Base-by-base conservation (phyloP, 352 stramenopile species). In the Globisporangium echinulatum region DNA sequence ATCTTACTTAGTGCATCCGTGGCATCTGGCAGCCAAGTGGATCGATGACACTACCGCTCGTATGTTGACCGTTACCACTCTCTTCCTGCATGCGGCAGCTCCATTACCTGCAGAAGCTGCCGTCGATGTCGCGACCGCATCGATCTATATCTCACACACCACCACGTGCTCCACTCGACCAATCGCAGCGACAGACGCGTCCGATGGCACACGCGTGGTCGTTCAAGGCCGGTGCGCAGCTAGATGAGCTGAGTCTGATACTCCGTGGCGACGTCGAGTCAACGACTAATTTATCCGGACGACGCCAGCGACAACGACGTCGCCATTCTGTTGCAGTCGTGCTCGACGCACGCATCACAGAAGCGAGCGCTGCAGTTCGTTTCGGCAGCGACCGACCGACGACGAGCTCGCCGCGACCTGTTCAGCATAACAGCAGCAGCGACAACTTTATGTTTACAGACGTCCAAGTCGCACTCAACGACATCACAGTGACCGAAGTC, bases 321-420 rank as follows among this genome's bases (percentile, higher is more conserved):
- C 43, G n/a, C 43, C 15, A 11, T 39, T 39, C 46, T 9, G 38
- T 62, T 42, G n/a, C 42, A 37, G 33, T 58, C 37, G 52, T 56
- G 4, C 46, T 69, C 11, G 1, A 50, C 9, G 36, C 51, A 7
- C 19, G 46, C 3, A 14, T 69, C 10, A 60, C 46, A 15, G 68
- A 76, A 36, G 33, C 68, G 52, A 68, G 58, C 39, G 54, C 68
- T 52, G 74, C 72, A 53, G 58, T 68, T 64, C 66, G 76, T 39
- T 46, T 77, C 5, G 61, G 65, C 19, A 82, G 80, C 49, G 53
- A 80, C 33, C 72, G 76, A n/a, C 76, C 76, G 37, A 70, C 44
- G 1, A 74, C 52, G 3, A 62, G 67, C 54, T 61, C 8, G 13
- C 15, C 0, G 40, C 40, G 40, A 44, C 40, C 7, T 44, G 7